Evolutionary conservation across 768 basidiomycete genomes (phyloP).

Genomic region (Hemileccinum impolitum): DNA sequence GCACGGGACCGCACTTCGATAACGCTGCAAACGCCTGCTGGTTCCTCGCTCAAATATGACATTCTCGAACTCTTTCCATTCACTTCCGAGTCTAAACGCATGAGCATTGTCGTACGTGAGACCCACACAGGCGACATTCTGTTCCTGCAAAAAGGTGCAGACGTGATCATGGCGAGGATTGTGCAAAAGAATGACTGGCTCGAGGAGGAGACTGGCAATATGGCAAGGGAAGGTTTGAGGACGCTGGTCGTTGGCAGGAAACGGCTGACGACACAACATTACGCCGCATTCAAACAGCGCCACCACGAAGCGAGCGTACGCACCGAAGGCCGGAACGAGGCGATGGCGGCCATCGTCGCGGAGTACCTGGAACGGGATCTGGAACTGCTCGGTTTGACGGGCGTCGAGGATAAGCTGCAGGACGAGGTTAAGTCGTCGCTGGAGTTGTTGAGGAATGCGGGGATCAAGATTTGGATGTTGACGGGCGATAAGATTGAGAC

Average conservation of each 20-base stretch:
- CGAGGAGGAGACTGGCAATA: conserved; percentile 97
- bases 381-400: conserved; percentile 90
- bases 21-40: conserved; percentile 71
- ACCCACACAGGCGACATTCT: conserved; percentile 68
- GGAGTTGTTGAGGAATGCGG: conserved; percentile 90
- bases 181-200: conserved; percentile 98
- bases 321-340: conserved; percentile 78
- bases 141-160: conserved; percentile 96
- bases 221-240: conserved; percentile 94
- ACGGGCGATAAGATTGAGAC: conserved; percentile 99
- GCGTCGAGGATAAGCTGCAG: conserved; percentile 98
- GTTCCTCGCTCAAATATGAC: conserved; percentile 65
- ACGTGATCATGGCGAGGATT: conserved; percentile 95
- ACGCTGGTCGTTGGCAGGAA: conserved; percentile 93
- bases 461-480: conserved; percentile 99
- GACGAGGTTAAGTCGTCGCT: conserved; percentile 94
- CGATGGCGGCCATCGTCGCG: conserved; percentile 69
- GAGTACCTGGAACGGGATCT: conserved; percentile 84
- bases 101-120: conserved; percentile 96
- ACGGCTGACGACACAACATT: conserved; percentile 63
- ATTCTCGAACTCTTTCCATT: conserved; percentile 97
- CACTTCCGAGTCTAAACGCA: conserved; percentile 97
- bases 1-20: conserved; percentile 91
- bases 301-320: conserved; percentile 78
- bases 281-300: conserved; percentile 64